A percentile compares a stretch with the other conserved stretches of the same genome.
Evolutionary conservation across 1,284 basidiomycete species (phyloP).

Genomic region (Naganishia liquefaciens): DNA sequence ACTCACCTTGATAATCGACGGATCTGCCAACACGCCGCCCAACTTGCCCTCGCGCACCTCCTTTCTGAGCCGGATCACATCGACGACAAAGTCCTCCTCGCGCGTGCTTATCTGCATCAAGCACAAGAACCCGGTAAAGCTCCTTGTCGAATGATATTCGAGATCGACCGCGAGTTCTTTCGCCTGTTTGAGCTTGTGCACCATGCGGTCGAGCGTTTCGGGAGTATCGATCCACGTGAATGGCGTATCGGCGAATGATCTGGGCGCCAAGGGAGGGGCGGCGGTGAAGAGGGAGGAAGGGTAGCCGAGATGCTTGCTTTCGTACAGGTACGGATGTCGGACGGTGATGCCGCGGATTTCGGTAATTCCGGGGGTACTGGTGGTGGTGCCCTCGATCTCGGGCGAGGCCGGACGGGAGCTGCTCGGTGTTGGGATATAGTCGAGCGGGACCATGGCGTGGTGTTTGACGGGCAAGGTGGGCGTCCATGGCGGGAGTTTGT

Average conservation of each 20-base stretch:
- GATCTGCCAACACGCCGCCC: slow-evolving; percentile 73
- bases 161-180: slow-evolving; percentile 89
- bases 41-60: slow-evolving; percentile 62
- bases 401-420: slow-evolving; percentile 25
- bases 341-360: slow-evolving; percentile 23
- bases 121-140: slow-evolving; percentile 84
- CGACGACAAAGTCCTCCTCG: slow-evolving; percentile 82
- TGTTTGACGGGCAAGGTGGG: slow-evolving; percentile 65
- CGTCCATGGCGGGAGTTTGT: slow-evolving; percentile 60
- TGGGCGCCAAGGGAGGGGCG: slow-evolving; percentile 57
- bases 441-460: slow-evolving; percentile 75
- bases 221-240: slow-evolving; percentile 73
- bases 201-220: slow-evolving; percentile 63
- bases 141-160: slow-evolving; percentile 86
- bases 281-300: slow-evolving; percentile 68
- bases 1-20: slow-evolving; percentile 71
- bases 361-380: slow-evolving; percentile 7
- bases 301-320: slow-evolving; percentile 70
- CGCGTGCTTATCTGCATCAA: slow-evolving; percentile 91
- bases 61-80: slow-evolving; percentile 74
- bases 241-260: slow-evolving; percentile 67
- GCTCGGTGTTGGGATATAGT: slow-evolving; percentile 41
- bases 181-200: slow-evolving; percentile 65
- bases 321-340: slow-evolving; percentile 75
- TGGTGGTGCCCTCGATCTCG: slow-evolving; percentile 10